Percentiles rank a stretch among this genome's conserved stretches.
Evolutionary conservation across 2,329 filamentous ascomycete species (phyloP).

Genomic region (Fusarium paranaense): DNA sequence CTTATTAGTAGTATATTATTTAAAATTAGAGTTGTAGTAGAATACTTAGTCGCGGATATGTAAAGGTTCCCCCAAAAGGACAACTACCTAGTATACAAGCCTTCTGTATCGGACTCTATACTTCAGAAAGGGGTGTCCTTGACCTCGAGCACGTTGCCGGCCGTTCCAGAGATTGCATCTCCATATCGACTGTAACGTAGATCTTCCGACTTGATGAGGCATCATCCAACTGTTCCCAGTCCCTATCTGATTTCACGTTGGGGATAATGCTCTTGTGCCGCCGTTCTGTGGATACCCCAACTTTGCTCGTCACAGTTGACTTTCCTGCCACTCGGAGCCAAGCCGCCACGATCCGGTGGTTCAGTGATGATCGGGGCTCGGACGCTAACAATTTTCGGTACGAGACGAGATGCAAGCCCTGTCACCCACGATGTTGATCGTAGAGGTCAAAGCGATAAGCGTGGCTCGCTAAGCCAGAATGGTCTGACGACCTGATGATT

Average conservation of each 20-base stretch:
- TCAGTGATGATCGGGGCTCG: neutral
- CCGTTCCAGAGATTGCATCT: neutral
- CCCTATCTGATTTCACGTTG: neutral
- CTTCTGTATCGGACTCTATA: neutral
- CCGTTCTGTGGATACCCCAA: neutral
- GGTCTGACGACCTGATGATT: neutral
- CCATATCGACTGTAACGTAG: neutral
- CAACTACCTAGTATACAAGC: neutral
- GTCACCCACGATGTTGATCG: neutral
- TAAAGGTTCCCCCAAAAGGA: neutral
- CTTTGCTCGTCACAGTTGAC: neutral
- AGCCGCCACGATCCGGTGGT: neutral
- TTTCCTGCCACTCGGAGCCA: neutral
- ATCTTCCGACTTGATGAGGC: neutral
- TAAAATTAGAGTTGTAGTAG: neutral
- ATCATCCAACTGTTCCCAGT: neutral
- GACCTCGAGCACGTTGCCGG: neutral
- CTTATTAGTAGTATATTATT: neutral
- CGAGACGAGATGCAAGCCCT: neutral
- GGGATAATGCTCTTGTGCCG: neutral
- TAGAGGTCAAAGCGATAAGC: neutral
- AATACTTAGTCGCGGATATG: neutral
- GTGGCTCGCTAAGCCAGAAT: neutral
- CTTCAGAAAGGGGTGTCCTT: neutral
- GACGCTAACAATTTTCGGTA: neutral